Base-by-base conservation (phyloP, 2,329 filamentous ascomycete genomes). In the Cordyceps tenuipes region DNA sequence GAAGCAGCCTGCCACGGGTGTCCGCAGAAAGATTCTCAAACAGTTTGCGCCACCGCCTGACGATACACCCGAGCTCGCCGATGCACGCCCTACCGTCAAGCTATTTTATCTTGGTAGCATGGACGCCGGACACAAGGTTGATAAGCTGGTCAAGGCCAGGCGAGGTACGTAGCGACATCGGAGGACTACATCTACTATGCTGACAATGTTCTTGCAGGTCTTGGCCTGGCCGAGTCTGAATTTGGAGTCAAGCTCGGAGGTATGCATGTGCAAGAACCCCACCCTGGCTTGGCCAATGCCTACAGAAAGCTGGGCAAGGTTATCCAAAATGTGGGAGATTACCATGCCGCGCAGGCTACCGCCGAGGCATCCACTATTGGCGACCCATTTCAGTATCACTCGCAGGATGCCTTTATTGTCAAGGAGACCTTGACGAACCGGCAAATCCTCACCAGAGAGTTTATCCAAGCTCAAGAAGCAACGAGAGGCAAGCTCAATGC, bases 341-440 rank as follows among this genome's bases (percentile, higher is more conserved):
- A 88, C 69, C 94, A 97, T 73, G 92, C 94, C 17, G 93, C 93
- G 1, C 94, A 99, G 76, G 94, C 92, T 46, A 99, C 94, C 2
- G 92, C 91, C 17, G 93, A 99, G 77, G 94, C 94, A 9, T 96
- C 93, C 9, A 97, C 93, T 1, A 82, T 99, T 55, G 91, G 91
- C 50, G 94, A 99, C 67, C 90, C 94, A 12, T 85, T 99, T 63
- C 89, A 92, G 68, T 97, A 97, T 71, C 91, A 97, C 75, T 96
- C 91, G 49, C 87, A 90, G 61, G 94, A 99, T 73, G 90, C 94
- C 49, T 96, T 97, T 71, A 96, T 97, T 67, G 94, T 97, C 66
- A 99, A 99, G 74, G 94, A 99, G 72, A 96, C 92, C 12, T 82
- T 99, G 64, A 99, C 94, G 4, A 99, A 99, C 76, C 89, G 94